Evolutionary conservation across 2,329 filamentous ascomycete species (phyloP).

Genomic region (Arthrobotrys sinensis): DNA sequence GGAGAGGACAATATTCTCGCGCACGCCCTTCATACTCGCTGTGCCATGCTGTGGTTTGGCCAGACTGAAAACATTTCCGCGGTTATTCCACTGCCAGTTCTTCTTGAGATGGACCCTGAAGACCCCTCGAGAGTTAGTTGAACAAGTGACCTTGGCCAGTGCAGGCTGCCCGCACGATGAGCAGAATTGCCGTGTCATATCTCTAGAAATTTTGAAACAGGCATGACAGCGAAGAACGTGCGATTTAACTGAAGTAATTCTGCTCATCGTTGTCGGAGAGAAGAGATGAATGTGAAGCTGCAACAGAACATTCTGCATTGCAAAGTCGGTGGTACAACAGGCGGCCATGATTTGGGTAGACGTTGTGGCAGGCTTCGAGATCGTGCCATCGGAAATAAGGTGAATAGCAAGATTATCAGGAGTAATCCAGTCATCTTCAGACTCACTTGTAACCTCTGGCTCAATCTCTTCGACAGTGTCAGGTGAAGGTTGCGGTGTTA

Average conservation of each 20-base stretch:
- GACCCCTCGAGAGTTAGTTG: constrained; percentile 82
- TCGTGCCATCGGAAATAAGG: constrained; percentile 67
- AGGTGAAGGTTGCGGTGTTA: neutral
- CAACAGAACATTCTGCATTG: constrained; percentile 96
- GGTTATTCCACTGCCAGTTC: constrained; percentile 96
- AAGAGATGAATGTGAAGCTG: constrained; percentile 95
- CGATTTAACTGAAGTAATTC: constrained; percentile 87
- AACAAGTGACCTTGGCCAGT: constrained; percentile 86
- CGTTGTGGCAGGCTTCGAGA: constrained; percentile 69
- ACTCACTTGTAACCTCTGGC: constrained; percentile 69
- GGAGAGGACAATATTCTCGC: constrained; percentile 83
- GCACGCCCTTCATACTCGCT: constrained; percentile 90
- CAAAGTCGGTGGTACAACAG: constrained; percentile 94
- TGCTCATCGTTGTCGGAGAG: constrained; percentile 77
- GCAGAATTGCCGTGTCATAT: constrained; percentile 90
- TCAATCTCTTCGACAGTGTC: constrained; percentile 60
- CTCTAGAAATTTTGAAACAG: constrained; percentile 86
- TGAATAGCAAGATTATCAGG: constrained; percentile 90
- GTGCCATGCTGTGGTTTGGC: constrained; percentile 89
- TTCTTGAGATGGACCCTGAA: constrained; percentile 90
- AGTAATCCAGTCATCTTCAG: constrained; percentile 82
- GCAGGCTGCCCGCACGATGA: constrained; percentile 89
- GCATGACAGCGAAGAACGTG: constrained; percentile 94
- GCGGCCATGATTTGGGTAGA: constrained; percentile 82
- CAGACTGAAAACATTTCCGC: constrained; percentile 91